These are phyloP conservation scores for Euphorbia corollata DNA, from an alignment of 441 rosid genomes.

Conservation along the genomic window DNA sequence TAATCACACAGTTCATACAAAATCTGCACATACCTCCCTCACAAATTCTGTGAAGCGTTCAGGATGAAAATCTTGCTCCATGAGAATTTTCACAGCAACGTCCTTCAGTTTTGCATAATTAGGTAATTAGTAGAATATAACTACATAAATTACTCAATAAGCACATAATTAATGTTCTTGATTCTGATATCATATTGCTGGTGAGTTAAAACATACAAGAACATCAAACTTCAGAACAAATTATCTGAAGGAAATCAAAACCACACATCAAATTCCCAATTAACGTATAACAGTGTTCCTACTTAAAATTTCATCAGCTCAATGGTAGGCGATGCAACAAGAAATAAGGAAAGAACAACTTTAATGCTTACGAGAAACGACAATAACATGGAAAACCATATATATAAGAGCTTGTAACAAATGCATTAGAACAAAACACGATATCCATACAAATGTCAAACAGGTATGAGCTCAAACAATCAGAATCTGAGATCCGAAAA, in stretches of 20 bases:
- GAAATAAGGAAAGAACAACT: neutral
- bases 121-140: neutral
- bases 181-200: neutral
- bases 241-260: neutral
- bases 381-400: neutral
- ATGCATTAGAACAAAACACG: neutral
- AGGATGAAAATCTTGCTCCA: slow-evolving; percentile 93
- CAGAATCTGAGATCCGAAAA: neutral
- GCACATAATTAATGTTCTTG: neutral
- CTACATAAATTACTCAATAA: neutral
- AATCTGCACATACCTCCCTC: slow-evolving; percentile 59
- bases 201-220: neutral
- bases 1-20: slow-evolving; percentile 9
- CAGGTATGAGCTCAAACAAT: neutral
- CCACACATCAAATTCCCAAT: too few relatives aligned
- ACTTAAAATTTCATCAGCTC: neutral
- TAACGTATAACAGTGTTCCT: neutral
- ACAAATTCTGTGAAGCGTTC: slow-evolving; percentile 83
- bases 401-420: neutral
- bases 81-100: slow-evolving; percentile 99
- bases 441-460: neutral
- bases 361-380: neutral
- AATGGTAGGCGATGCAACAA: neutral
- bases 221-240: slow-evolving; percentile 3
- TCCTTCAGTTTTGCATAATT: slow-evolving; percentile 46